Base-by-base conservation (phyloP, 371 early-diverging fungal genomes). In the Mortierella sp. region DNA sequence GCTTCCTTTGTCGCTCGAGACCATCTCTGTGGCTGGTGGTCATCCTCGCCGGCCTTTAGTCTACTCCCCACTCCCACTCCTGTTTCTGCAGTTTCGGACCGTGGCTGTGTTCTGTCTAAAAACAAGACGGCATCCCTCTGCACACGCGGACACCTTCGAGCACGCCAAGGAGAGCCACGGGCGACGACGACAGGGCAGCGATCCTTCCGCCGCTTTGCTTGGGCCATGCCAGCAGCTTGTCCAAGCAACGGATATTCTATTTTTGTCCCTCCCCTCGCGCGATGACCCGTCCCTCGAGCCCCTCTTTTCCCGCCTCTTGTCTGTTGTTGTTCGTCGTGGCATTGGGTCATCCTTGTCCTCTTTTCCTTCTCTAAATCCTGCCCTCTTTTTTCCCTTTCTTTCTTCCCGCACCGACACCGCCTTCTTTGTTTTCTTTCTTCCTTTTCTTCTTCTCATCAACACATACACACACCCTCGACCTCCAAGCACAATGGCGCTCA, bases 401-500 rank as follows among this genome's bases (percentile, higher is more conserved):
- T 44, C 13, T 61, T 48, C 26, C 14, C 16, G 9, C 43, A 24
- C 37, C 14, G 10, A 37, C 61, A 46, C 48, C 48, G 48, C 48
- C 48, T 57, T 55, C 55, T 6, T 55, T 55, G 8, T 26, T 28
- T 16, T 59, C 16, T 59, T 59, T 14, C 19, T 19, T 31, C 0
- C 26, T 31, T 57, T 48, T 43, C 26, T 70, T 51, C 3, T 61
- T 44, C 73, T 31, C 34, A n/a, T 4, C 13, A 26, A n/a, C 28
- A 44, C 67, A 5, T 28, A 1, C 10, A 13, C 28, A 44, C 67
- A 5, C 26, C 55, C 4, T 73, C 43, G 43, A 40, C 43, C 43
- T 40, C 14, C 5, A 13, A 28, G 24, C 46, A 37, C 37, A 43
- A 78, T 81, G 82, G 71, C 59, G n/a, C 74, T 81, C 53, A 44